Evolutionary conservation across 495 filamentous ascomycete genomes (phyloP), one percentile per base, ranked within the genome.

Genomic region (Tuber umbilicatum): DNA sequence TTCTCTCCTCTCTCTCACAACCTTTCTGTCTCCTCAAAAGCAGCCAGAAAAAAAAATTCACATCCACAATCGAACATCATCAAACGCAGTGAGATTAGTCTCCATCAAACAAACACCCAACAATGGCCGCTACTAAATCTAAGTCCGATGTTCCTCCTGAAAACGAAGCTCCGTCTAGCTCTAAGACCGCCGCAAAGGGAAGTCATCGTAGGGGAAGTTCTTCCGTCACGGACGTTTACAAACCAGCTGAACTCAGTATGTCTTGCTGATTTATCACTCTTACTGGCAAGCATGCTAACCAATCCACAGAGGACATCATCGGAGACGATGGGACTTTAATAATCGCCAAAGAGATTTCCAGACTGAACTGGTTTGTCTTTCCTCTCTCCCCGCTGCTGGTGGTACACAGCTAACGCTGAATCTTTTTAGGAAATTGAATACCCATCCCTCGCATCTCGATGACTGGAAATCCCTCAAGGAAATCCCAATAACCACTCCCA

Each of bases 171-270:
- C 45, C 73, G 14, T 45, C 76, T 70, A 70, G 64, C n/a, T 69
- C 75, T 9, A 81, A 81, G 64, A 69, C 41, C 27, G 73, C 43
- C 23, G 71, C 75, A 9, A 78, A 75, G 73, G 71, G 76, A 27
- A 75, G 71, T 12, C 79, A 81, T 37, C 80, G 80, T 71, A 79
- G 80, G 73, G 80, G 71, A 37, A 81, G 80, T 45, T 81, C 79
- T 10, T 75, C 79, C 19, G 79, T 80, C 55, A 75, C 76, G 42
- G 79, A 80, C 73, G 78, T 80, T 27, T 80, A 80, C 43, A 81
- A 81, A 37, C 75, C 80, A 60, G 76, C 76, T 73, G 80, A 81
- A 38, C 73, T 81, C 72, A 80, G 79, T 81, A 81, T 72, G 79
- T 72, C 16, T 10, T n/a, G 40, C 47, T 69, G 64, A 39, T 60